Evolutionary conservation across 257 asterid genomes (phyloP), one percentile per base, ranked within the genome.

Genomic region (Nicotiana tabacum): DNA sequence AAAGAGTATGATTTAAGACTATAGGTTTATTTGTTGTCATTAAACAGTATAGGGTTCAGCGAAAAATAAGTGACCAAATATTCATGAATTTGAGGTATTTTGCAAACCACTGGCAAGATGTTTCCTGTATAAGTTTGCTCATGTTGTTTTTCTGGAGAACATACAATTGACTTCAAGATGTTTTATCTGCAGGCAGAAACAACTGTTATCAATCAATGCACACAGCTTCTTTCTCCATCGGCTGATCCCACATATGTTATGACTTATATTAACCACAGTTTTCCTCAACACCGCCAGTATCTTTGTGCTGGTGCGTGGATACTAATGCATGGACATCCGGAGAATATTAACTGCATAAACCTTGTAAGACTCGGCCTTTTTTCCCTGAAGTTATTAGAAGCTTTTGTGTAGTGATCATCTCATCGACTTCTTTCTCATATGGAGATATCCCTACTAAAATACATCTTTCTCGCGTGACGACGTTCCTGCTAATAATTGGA

Each of bases 281-380:
- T 91, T 89, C 91, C 93, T 80, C 85, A 87, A 83, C 99, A 96
- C 83, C 98, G 98, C 65, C 91, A 93, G 80, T 92, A 92, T 90
- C 98, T 96, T 84, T 96, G 99, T 86, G 97, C 98, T 84, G 97
- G 98, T 87, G 97, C 98, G 21, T 96, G 98, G 98, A 88, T 94
- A 87, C 88, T 96, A 86, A 93, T 94, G 99, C 93, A 90, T 85
- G 90, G 90, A 84, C 99, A 93, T 87, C 98, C 94, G 11, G 98
- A 96, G 91, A 94, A 90, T 92, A 93, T 96, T 81, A 94, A 94
- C 87, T 88, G 92, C 89, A 83, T 88, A 85, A 96, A 94, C 85
- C 97, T 96, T 82, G 99, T 96, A 92, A 90, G 94, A 79, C 43
- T 77, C 62, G 60, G 3, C 21, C 68, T 37, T 35, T 43, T 82